These are phyloP conservation scores for Vachellia pachyceras DNA, from an alignment of 306 rosid species.

Conservation along the genomic window DNA sequence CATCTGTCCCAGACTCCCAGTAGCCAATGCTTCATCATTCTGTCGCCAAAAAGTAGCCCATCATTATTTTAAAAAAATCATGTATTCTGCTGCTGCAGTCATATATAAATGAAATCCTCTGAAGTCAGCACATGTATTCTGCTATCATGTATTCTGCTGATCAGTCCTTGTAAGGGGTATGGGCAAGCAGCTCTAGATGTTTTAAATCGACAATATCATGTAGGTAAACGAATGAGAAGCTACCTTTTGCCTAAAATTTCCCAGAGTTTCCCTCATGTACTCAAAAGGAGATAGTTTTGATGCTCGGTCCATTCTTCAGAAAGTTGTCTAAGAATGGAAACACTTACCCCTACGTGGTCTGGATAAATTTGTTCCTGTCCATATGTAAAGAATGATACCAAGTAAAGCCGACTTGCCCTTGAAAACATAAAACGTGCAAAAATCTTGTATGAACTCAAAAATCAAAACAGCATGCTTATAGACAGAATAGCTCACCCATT, in stretches of 20 bases:
- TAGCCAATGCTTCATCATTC: conserved; percentile 75
- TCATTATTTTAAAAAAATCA: conserved; percentile 23
- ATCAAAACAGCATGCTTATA: conserved; percentile 10
- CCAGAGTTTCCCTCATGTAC: conserved; percentile 65
- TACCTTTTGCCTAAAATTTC: conserved; percentile 77
- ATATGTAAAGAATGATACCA: conserved; percentile 26
- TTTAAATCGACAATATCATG: not conserved
- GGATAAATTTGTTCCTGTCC: conserved; percentile 69
- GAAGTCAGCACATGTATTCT: not conserved
- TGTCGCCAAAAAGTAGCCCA: conserved; percentile 45
- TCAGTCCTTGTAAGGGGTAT: conserved; percentile 17
- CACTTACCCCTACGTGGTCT: conserved; percentile 71
- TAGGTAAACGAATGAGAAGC: too few relatives aligned
- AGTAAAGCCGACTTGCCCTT: not conserved
- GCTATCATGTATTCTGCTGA: too few relatives aligned
- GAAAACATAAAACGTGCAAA: not conserved
- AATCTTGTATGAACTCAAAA: conserved; percentile 21
- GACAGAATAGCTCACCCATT: conserved; percentile 75
- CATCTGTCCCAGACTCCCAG: conserved; percentile 63
- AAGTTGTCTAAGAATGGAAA: conserved; percentile 71
- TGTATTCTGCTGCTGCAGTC: conserved; percentile 19
- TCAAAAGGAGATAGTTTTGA: conserved; percentile 69
- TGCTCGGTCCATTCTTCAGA: conserved; percentile 76
- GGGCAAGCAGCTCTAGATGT: conserved; percentile 2
- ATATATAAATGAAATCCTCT: conserved; percentile 23